phyloP scores from a whole-genome alignment of 192 early-diverging fungal genomes.

The Globomyces pollinis-pini region DNA sequence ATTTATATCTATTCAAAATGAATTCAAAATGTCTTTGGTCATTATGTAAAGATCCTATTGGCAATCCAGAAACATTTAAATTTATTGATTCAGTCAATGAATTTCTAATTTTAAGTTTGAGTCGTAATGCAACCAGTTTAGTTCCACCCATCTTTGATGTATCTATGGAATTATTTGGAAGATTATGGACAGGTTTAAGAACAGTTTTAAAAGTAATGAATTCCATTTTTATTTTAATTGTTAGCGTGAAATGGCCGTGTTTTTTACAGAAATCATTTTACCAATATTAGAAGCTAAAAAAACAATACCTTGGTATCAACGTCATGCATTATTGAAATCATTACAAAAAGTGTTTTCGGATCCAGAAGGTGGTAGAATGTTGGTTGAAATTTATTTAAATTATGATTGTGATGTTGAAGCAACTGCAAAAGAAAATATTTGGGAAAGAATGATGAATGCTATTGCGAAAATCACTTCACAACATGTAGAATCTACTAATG shows the following conservation, averaged over 20 bases:
- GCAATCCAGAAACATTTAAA: conserved; percentile 38
- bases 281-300: conserved; percentile 75
- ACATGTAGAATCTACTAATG: conserved; percentile 21
- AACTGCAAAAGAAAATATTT: conserved; percentile 68
- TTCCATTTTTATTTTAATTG: no score
- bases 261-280: conserved; percentile 86
- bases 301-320: conserved; percentile 57
- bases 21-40: conserved; percentile 20
- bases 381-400: conserved; percentile 91
- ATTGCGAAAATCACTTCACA: conserved; percentile 53
- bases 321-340: conserved; percentile 63
- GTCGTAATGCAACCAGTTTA: conserved; percentile 69
- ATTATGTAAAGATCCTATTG: conserved; percentile 16
- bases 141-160: conserved; percentile 75
- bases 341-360: conserved; percentile 61
- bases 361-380: conserved; percentile 56
- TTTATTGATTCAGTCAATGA: conserved; percentile 82
- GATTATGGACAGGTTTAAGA: conserved; percentile 59
- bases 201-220: conserved; percentile 68
- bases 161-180: conserved; percentile 77
- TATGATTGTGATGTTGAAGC: conserved; percentile 86
- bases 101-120: conserved; percentile 74
- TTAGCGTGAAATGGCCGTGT: conserved; percentile 79
- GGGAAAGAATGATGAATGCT: conserved; percentile 77
- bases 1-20: conserved; percentile 64